Evolutionary conservation across 2,329 filamentous ascomycete genomes (phyloP), one percentile per base, ranked within the genome.

Genomic region (Anisogramma anomala): DNA sequence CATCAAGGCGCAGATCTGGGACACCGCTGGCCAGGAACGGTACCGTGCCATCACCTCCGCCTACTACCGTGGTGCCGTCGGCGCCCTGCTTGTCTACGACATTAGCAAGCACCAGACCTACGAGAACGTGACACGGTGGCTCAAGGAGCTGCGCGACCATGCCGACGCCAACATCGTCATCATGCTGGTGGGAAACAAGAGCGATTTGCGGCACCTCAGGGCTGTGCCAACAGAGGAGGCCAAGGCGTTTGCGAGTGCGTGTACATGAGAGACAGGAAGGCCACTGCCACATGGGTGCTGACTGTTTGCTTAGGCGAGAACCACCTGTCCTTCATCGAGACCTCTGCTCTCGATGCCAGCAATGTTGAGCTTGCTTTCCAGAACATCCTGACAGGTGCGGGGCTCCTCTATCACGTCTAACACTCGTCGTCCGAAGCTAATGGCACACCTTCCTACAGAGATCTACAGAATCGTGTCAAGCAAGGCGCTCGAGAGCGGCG

Each of bases 1-100:
- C 50, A 98, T 98, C 79, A 98, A 98, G 76, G 91, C 91, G 55
- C 91, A 98, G 72, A 98, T 98, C 59, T 98, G 93, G 91, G 91
- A 98, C 72, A 98, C 91, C 45, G 91, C 91, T 53, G 91, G 91
- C 53, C 91, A 98, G 71, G 91, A 98, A 69, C 83, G 91, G 64
- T 98, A 96, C 72, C 85, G 93, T 62, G 91, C 91, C 63, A 98
- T 98, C 65, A 98, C 91, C 55, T 95, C 91, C 46, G 91, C 91
- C 53, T 98, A 98, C 73, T 98, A 98, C 69, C 84, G 91, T 57
- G 93, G 91, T 58, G 93, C 91, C 41, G 91, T 98, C 43, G 91
- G 91, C 56, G 91, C 91, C 49, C 79, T 98, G 47, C 84, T 98
- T 51, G 91, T 98, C 59, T 98, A 98, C 72, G 89, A 98, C 65